These are phyloP conservation scores for Tricladium varicosporioides DNA, from an alignment of 2,329 filamentous ascomycete genomes.

Conservation along the genomic window DNA sequence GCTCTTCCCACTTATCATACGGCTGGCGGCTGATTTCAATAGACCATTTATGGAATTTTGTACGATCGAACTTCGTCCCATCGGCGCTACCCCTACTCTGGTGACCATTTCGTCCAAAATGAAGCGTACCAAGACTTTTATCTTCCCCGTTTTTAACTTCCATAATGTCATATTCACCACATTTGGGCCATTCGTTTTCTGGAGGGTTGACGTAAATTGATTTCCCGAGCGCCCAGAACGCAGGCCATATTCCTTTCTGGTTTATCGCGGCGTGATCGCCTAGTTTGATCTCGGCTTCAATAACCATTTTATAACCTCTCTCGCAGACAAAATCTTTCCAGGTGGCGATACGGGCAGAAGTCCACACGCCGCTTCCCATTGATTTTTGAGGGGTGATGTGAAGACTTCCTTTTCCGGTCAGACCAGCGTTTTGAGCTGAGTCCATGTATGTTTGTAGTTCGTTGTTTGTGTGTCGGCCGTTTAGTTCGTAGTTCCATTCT, in stretches of 20 bases:
- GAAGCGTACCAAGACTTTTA: background rate
- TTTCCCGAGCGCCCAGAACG: constrained; percentile 16
- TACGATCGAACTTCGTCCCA: background rate
- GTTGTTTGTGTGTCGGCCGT: background rate
- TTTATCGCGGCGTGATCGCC: background rate
- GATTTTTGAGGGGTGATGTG: background rate
- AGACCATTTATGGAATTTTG: constrained; percentile 9
- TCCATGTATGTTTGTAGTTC: constrained; percentile 1
- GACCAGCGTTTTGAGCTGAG: background rate
- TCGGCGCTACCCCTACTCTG: background rate
- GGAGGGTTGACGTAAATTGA: no score
- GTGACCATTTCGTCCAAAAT: constrained; percentile 1
- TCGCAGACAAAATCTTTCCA: background rate
- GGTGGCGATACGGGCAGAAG: background rate
- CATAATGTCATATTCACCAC: constrained; percentile 12
- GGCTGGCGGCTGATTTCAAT: constrained; percentile 6
- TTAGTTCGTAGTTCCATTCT: background rate
- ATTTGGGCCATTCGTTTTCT: constrained; percentile 14
- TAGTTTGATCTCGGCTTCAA: constrained; percentile 2
- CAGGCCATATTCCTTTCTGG: constrained; percentile 15
- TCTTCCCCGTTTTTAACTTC: constrained; percentile 7
- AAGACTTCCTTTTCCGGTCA: background rate
- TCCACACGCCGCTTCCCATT: background rate
- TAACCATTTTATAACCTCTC: background rate
- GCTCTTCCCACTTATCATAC: constrained; percentile 1